Percentiles rank a stretch among this genome's conserved stretches.
These are phyloP conservation scores for Talaromyces islandicus DNA, from an alignment of 2,329 filamentous ascomycete species.

Conservation along the genomic window DNA sequence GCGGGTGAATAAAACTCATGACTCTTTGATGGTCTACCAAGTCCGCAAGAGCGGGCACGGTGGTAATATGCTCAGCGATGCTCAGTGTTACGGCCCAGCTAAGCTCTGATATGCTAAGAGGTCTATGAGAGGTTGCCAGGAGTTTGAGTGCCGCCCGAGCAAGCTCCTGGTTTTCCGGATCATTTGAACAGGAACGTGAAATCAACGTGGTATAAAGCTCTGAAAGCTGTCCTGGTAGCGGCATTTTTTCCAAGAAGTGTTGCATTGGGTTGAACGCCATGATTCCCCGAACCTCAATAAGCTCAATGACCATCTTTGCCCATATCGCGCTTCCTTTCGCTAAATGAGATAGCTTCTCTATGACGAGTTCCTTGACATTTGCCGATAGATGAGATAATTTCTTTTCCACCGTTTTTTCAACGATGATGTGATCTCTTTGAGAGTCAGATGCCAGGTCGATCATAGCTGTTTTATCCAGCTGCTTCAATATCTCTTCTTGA, in stretches of 20 bases:
- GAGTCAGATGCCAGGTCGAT: constrained; percentile 8
- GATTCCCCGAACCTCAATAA: constrained; percentile 13
- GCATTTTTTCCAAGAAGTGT: constrained; percentile 8
- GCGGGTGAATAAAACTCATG: constrained; percentile 15
- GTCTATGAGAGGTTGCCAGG: constrained; percentile 8
- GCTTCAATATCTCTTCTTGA: constrained; percentile 14
- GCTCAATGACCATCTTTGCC: constrained; percentile 14
- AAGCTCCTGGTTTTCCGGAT: constrained; percentile 13
- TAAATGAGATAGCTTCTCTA: constrained; percentile 12
- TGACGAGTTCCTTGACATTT: constrained; percentile 12
- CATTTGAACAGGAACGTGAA: constrained; percentile 11
- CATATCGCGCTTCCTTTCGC: constrained; percentile 15
- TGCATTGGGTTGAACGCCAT: constrained; percentile 5
- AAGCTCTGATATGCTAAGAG: background rate
- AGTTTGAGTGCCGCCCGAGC: constrained; percentile 16
- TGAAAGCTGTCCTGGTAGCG: constrained; percentile 10
- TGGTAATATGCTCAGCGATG: constrained; percentile 13
- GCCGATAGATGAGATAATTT: constrained; percentile 9
- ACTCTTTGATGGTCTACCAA: constrained; percentile 22
- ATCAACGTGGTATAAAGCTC: constrained; percentile 12
- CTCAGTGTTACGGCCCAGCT: background rate
- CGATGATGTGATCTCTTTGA: constrained; percentile 12
- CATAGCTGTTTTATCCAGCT: constrained; percentile 6
- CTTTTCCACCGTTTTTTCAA: constrained; percentile 10
- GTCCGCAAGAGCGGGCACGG: constrained; percentile 15